Evolutionary conservation across 768 basidiomycete species (phyloP), one percentile per base, ranked within the genome.

Genomic region (Naganishia friedmannii): DNA sequence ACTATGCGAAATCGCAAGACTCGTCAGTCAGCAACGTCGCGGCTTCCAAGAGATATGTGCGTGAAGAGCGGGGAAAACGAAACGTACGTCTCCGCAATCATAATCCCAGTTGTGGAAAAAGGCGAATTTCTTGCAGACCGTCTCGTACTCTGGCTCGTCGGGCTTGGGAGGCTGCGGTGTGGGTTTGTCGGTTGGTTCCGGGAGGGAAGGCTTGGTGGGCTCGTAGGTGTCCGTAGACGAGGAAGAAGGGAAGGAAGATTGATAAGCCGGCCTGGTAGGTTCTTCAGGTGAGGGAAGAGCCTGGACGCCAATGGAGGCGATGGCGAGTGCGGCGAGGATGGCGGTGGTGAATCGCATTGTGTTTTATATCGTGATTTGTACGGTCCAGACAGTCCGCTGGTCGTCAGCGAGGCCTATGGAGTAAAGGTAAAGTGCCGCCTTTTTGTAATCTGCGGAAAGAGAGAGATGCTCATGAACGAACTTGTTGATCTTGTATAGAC

Each of bases 51-150:
- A 34, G 7, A 58, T 58, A 21, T 39, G 2, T 19, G 9, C 21
- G 39, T 6, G 2, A 58, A 15, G 9, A 51, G 42, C 42, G 15
- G 15, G 15, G 55, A 13, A 42, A 29, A 29, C 23, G 15, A 26
- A 5, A 63, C 60, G 46, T 45, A 63, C 60, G 17, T 63, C 60
- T 45, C 23, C 60, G 39, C 39, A 63, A 21, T n/a, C 13, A 29
- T 46, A 46, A 26, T 63, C 60, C 60, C 60, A 63, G 39, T 28
- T 28, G 39, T 63, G 60, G 60, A 63, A 63, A 23, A 63, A 63
- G 23, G 60, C 39, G 42, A 63, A 42, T 26, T 46, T 17, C 26
- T 42, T 63, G 60, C 39, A 63, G 28, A 63, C 60, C 2, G 46
- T 26, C 26, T 63, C 39, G 29, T 63, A 63, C 15, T 63, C 60